Evolutionary conservation across 352 stramenopile genomes (phyloP).

Genomic region (Pythium plurisporium): DNA sequence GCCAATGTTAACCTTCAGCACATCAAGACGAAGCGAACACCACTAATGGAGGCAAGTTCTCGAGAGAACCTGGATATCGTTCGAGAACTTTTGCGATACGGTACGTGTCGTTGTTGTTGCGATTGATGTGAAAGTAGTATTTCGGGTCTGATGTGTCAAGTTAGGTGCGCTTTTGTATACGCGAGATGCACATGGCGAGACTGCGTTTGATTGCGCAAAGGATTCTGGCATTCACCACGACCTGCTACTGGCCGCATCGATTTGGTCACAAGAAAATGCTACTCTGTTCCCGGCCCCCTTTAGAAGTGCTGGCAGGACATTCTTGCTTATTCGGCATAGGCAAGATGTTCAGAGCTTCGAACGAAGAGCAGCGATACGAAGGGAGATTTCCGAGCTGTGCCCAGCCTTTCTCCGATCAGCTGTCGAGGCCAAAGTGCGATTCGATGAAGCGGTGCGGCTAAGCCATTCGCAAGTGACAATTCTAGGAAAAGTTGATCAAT

Average conservation of each 20-base stretch:
- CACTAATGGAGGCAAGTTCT: conserved; percentile 58
- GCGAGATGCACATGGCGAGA: conserved; percentile 42
- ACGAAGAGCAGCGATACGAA: conserved; percentile 13
- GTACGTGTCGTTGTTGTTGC: conserved; percentile 16
- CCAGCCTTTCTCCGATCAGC: conserved; percentile 35
- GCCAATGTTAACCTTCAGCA: conserved; percentile 52
- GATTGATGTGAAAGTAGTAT: neutral
- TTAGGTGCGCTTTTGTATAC: conserved; percentile 41
- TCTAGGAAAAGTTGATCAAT: conserved; percentile 28
- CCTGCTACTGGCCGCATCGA: conserved; percentile 25
- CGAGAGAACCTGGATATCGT: conserved; percentile 35
- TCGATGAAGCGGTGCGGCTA: conserved; percentile 31
- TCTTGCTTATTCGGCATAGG: conserved; percentile 36
- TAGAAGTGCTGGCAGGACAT: conserved; percentile 27
- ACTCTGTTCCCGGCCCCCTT: conserved; percentile 48
- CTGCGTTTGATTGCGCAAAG: conserved; percentile 40
- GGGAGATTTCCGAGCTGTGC: conserved; percentile 29
- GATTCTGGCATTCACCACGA: conserved; percentile 28
- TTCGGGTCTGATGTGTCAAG: neutral
- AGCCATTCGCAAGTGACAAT: conserved; percentile 39
- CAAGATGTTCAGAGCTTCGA: conserved; percentile 27
- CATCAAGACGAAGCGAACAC: conserved; percentile 47
- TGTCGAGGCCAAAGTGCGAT: conserved; percentile 49
- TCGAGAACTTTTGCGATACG: conserved; percentile 53
- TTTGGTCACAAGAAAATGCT: conserved; percentile 9